A percentile compares a stretch with the other conserved stretches of the same genome.
Conservation (phyloP, 2,329 filamentous ascomycete species). For the Elsinoe fawcettii region DNA sequence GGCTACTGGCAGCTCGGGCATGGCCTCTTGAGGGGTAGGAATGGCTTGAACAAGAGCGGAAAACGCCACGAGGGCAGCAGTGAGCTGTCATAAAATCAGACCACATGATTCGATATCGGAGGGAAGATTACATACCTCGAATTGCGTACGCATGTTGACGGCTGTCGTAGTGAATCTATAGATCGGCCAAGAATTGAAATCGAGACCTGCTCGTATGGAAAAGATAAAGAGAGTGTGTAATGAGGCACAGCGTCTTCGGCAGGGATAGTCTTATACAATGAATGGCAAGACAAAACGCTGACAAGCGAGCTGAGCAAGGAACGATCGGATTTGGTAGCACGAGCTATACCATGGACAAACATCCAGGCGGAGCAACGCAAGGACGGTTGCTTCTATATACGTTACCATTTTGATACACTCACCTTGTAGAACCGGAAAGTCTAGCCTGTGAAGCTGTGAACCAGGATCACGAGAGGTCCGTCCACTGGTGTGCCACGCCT, state of each 20-base stretch:
- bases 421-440: neutral
- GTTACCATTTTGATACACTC: neutral
- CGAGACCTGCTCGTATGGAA: constrained; percentile 3
- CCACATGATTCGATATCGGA: too few relatives aligned
- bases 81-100: neutral
- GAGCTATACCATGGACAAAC: neutral
- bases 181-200: neutral
- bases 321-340: neutral
- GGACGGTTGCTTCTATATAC: constrained; percentile 5
- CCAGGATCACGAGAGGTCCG: neutral
- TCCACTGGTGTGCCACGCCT: neutral
- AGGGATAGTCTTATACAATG: neutral
- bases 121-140: neutral
- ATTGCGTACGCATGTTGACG: neutral
- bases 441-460: neutral
- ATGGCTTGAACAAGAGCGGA: neutral
- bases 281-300: neutral
- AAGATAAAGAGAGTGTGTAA: neutral
- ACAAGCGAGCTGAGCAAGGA: neutral
- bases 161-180: neutral
- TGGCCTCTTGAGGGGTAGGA: neutral
- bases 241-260: neutral
- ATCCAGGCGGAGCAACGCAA: neutral
- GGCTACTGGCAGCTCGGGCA: neutral
- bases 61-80: neutral